Base-by-base conservation (phyloP, 2,329 filamentous ascomycete species). In the Ramularia collo-cygni region DNA sequence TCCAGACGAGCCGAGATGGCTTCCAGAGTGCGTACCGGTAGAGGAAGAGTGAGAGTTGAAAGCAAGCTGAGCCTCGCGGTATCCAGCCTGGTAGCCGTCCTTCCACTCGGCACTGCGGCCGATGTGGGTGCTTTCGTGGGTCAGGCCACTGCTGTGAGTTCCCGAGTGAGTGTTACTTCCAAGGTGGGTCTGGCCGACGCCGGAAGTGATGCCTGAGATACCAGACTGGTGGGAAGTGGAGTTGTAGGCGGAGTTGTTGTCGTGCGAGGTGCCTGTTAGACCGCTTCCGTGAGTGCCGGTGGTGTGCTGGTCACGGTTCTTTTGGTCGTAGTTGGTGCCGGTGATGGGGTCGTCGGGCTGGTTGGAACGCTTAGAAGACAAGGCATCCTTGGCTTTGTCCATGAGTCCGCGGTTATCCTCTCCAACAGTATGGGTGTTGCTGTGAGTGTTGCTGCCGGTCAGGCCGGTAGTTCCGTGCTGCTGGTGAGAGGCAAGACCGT, bases 361-460 rank as follows among this genome's bases (percentile, higher is more conserved):
- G 31, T 38, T 35, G 12, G 41, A 32, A 17, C 44, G 31, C 34
- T 38, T 40, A 27, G 17, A 29, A 28, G 26, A 35, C 26, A 44
- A 33, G 27, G 37, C 43, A 24, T 47, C 44, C 35, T 47, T 47
- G 13, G 36, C 32, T 31, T 47, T 44, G n/a, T 47, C 44, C 41
- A 44, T 39, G 18, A 34, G 28, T 8, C 34, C 32, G 34, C 41
- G 38, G 38, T 47, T 42, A 38, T 44, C 44, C 17, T 35, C 37
- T 26, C 34, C 38, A n/a, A 19, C 31, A 18, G 13, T 16, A 6
- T 15, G 18, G 21, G 36, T 28, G 21, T 17, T 35, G 24, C 29
- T 35, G 37, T 33, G 35, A 26, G 14, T 37, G 29, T 26, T 35
- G 35, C 27, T 39, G 40, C 29, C 40, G 28, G 31, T 32, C 35